Conservation (phyloP, 768 basidiomycete genomes). For the Amanita fuliginea region DNA sequence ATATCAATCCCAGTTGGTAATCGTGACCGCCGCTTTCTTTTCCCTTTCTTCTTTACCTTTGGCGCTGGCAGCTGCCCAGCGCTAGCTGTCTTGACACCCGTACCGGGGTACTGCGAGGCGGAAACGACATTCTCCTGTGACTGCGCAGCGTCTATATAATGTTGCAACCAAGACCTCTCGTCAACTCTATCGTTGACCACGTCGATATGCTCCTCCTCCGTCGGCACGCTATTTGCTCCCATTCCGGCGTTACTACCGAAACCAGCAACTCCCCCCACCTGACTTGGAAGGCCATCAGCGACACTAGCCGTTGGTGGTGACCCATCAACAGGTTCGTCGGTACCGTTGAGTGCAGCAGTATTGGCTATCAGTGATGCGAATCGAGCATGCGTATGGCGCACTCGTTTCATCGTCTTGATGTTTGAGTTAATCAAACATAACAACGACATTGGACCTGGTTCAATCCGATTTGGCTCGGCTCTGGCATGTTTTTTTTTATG, state of each 20-base stretch:
- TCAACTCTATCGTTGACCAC: conserved; percentile 39
- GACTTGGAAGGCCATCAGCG: neutral
- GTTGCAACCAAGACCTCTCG: conserved; percentile 45
- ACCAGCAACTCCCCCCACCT: neutral
- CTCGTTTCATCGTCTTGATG: conserved; percentile 61
- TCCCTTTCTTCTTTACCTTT: conserved; percentile 12
- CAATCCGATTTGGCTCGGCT: neutral
- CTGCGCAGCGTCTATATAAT: conserved; percentile 9
- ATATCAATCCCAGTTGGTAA: conserved; percentile 34
- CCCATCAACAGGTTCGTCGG: neutral
- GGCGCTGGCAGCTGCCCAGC: neutral
- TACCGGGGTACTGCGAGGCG: neutral
- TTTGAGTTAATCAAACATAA: conserved; percentile 68
- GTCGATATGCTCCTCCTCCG: conserved; percentile 22
- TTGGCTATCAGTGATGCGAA: conserved; percentile 38
- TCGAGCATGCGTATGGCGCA: conserved; percentile 63
- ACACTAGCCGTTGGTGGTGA: neutral
- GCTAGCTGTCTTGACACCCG: too few species aligned
- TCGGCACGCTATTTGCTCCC: conserved; percentile 9
- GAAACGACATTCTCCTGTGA: neutral
- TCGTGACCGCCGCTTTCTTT: conserved; percentile 15
- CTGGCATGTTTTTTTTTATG: neutral
- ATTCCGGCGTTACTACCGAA: conserved; percentile 10
- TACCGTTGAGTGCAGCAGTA: neutral
- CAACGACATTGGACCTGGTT: conserved; percentile 16